Evolutionary conservation across 257 asterid species (phyloP).

Genomic region (Nicotiana noctiflora): DNA sequence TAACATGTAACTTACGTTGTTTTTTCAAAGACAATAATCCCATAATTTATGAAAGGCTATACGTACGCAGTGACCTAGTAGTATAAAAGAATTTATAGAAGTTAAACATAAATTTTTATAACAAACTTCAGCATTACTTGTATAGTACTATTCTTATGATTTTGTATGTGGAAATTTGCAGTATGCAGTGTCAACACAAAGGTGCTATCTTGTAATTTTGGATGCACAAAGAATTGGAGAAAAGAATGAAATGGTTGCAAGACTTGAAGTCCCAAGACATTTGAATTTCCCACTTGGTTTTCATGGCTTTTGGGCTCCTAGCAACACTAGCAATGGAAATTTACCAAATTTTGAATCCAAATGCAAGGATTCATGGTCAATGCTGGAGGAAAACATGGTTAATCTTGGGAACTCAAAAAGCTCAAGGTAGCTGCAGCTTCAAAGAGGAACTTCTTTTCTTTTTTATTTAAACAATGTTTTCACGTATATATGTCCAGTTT

Average conservation of each 20-base stretch:
- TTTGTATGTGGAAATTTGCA: slow-evolving; percentile 23
- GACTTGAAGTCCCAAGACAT: slow-evolving; percentile 77
- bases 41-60: too few relatives aligned
- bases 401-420: neutral
- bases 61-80: too few relatives aligned
- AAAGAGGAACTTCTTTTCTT: neutral
- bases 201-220: slow-evolving; percentile 71
- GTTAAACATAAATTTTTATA: neutral
- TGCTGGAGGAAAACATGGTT: neutral
- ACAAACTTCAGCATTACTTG: neutral
- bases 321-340: neutral
- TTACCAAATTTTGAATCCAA: neutral
- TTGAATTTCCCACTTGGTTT: slow-evolving; percentile 87
- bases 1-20: neutral
- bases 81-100: too few relatives aligned
- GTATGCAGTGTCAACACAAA: slow-evolving; percentile 86
- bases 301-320: slow-evolving; percentile 85
- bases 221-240: slow-evolving; percentile 58
- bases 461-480: neutral
- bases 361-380: neutral
- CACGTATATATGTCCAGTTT: neutral
- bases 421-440: neutral
- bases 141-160: neutral
- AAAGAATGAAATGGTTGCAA: slow-evolving; percentile 59
- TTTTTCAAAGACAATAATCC: too few relatives aligned